Percentiles rank a stretch among this genome's conserved stretches.
These are phyloP conservation scores for Starmera pachycereana DNA, from an alignment of 805 yeast species.

Conservation along the genomic window DNA sequence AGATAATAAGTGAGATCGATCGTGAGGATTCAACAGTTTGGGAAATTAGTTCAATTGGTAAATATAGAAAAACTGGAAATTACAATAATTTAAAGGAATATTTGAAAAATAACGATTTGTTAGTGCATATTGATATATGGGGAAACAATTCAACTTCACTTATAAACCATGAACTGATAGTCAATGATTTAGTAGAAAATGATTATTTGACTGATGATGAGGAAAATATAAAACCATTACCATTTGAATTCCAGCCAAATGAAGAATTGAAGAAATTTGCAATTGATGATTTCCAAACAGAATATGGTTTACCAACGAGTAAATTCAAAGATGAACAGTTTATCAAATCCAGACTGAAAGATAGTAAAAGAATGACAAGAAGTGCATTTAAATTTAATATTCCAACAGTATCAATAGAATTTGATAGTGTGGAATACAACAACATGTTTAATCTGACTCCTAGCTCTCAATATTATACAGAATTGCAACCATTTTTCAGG, in stretches of 20 bases:
- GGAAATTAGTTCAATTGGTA: neutral
- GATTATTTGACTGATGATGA: constrained; percentile 22
- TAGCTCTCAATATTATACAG: constrained; percentile 4
- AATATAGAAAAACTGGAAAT: neutral
- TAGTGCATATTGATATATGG: too few species aligned
- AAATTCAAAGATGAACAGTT: constrained; percentile 5
- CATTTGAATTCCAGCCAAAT: constrained; percentile 31
- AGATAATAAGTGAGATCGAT: constrained; percentile 24
- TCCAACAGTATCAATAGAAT: constrained; percentile 1
- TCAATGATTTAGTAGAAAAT: constrained; percentile 17
- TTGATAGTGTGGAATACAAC: constrained; percentile 1
- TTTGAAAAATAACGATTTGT: too few species aligned
- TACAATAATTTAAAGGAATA: too few species aligned
- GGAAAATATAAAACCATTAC: constrained; percentile 21
- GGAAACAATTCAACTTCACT: neutral
- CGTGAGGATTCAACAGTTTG: neutral
- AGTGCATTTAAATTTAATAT: constrained; percentile 2
- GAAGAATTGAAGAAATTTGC: constrained; percentile 1
- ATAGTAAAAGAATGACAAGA: constrained; percentile 10
- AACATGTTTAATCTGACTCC: constrained; percentile 10
- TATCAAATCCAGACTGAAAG: constrained; percentile 6
- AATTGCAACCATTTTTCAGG: constrained; percentile 16
- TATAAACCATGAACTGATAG: constrained; percentile 23
- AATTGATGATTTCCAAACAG: too few species aligned
- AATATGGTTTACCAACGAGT: too few species aligned